A percentile compares a stretch with the other conserved stretches of the same genome.
Evolutionary conservation across 139 green algal species (phyloP).

Genomic region (Ulvella scutata): DNA sequence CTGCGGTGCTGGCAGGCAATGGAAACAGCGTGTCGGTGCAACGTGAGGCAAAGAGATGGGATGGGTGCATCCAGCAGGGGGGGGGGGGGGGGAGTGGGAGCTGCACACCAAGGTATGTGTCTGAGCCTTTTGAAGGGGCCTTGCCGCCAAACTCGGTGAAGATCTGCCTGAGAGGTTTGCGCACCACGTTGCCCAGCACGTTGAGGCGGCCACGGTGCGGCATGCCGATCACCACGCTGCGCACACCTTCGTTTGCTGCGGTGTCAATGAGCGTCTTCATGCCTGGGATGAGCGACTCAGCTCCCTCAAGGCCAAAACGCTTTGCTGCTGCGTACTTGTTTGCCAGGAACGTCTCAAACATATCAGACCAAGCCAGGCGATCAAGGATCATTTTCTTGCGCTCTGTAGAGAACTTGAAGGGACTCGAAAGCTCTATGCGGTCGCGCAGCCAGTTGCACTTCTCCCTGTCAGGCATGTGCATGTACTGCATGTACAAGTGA

Average conservation of each 20-base stretch:
- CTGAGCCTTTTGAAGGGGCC: constrained; percentile 20
- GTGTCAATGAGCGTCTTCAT: constrained; percentile 92
- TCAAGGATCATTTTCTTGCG: constrained; percentile 81
- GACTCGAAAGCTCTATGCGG: constrained; percentile 41
- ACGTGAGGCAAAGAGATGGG: too few species aligned
- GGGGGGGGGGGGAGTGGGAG: too few species aligned
- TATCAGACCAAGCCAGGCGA: constrained; percentile 79
- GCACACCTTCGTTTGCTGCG: constrained; percentile 67
- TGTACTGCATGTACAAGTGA: constrained; percentile 64
- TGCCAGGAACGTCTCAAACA: constrained; percentile 93
- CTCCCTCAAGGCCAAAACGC: constrained; percentile 80
- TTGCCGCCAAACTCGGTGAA: constrained; percentile 88
- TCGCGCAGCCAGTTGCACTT: constrained; percentile 93
- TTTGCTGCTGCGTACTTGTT: constrained; percentile 89
- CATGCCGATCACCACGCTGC: constrained; percentile 84
- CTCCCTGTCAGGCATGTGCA: constrained; percentile 90
- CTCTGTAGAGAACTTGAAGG: constrained; percentile 30
- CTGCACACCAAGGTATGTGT: constrained; percentile 2
- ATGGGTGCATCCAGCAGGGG: too few species aligned
- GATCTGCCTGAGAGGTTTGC: constrained; percentile 93
- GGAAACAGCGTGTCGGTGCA: too few species aligned
- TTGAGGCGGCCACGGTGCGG: constrained; percentile 86
- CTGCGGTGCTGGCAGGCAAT: too few species aligned
- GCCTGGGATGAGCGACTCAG: constrained; percentile 85
- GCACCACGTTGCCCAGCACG: constrained; percentile 94